Percentiles rank a stretch among this genome's conserved stretches.
Conservation (phyloP, 2,329 filamentous ascomycete genomes). For the Simplicillium aogashimaense region DNA sequence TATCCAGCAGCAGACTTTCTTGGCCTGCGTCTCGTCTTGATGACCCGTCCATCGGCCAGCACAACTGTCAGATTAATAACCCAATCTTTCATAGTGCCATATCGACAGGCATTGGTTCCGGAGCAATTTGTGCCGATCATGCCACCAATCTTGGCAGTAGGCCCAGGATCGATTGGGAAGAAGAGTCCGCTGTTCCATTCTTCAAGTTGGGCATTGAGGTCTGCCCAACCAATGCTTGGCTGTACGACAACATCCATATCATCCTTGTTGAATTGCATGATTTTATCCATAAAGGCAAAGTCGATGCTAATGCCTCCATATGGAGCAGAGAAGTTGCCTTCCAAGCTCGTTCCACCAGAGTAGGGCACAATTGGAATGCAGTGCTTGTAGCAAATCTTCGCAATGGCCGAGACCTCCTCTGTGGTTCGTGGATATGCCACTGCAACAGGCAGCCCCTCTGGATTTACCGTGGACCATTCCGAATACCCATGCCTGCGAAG, state of each 20-base stretch:
- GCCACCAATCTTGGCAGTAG: constrained; percentile 65
- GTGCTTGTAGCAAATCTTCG: constrained; percentile 65
- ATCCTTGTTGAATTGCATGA: constrained; percentile 68
- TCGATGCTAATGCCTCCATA: constrained; percentile 84
- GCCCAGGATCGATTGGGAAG: constrained; percentile 78
- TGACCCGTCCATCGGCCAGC: constrained; percentile 65
- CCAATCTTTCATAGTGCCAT: constrained; percentile 85
- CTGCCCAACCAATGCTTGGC: constrained; percentile 86
- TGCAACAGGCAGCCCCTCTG: constrained; percentile 49
- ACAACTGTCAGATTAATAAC: constrained; percentile 76
- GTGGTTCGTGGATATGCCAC: constrained; percentile 55
- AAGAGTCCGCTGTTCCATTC: constrained; percentile 70
- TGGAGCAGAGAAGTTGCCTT: constrained; percentile 83
- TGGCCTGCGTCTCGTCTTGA: constrained; percentile 70
- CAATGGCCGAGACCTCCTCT: constrained; percentile 48
- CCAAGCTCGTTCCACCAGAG: constrained; percentile 76
- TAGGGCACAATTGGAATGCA: constrained; percentile 79
- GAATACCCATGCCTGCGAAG: constrained; percentile 55
- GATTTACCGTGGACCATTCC: constrained; percentile 55
- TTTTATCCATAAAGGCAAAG: constrained; percentile 78
- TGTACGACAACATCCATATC: constrained; percentile 94
- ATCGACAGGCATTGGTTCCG: constrained; percentile 70
- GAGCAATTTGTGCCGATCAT: constrained; percentile 76
- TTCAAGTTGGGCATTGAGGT: constrained; percentile 62
- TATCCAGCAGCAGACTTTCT: constrained; percentile 76